Evolutionary conservation across 1,284 basidiomycete species (phyloP).

Genomic region (Leccinum fuscescens): DNA sequence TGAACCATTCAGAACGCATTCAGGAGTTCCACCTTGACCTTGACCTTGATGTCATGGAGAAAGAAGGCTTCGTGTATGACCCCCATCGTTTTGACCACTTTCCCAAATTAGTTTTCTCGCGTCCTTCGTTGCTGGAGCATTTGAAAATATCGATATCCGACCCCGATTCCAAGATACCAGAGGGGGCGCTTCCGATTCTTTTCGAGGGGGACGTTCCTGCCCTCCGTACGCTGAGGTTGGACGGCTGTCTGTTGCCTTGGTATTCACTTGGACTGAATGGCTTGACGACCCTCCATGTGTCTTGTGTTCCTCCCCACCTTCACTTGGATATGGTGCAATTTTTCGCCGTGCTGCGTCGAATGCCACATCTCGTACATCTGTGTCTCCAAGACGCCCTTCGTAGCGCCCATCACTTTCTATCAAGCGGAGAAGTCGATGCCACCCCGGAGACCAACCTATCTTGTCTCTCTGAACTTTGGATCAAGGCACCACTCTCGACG

Average conservation of each 20-base stretch:
- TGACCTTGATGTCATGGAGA: neutral
- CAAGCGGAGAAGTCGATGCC: neutral
- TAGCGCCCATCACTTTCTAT: neutral
- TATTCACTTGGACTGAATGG: neutral
- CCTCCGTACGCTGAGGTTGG: slow-evolving; percentile 1
- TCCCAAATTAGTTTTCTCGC: neutral
- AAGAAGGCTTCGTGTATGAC: neutral
- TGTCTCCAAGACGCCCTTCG: neutral
- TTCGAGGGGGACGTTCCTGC: neutral
- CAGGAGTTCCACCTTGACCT: neutral
- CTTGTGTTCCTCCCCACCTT: neutral
- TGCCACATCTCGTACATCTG: slow-evolving; percentile 26
- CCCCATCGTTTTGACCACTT: neutral
- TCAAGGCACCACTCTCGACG: slow-evolving; percentile 1
- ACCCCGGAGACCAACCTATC: neutral
- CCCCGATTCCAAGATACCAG: neutral
- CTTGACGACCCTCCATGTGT: neutral
- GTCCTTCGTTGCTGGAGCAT: neutral
- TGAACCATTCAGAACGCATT: slow-evolving; percentile 1
- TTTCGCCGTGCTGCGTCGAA: slow-evolving; percentile 21
- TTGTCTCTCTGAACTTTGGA: neutral
- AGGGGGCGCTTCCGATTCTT: neutral
- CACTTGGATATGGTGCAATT: slow-evolving; percentile 15
- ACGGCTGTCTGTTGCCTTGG: neutral
- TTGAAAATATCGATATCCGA: neutral